Evolutionary conservation across 192 early-diverging fungal species (phyloP), one percentile per base, ranked within the genome.

Genomic region (Phlyctochytrium arcticum): DNA sequence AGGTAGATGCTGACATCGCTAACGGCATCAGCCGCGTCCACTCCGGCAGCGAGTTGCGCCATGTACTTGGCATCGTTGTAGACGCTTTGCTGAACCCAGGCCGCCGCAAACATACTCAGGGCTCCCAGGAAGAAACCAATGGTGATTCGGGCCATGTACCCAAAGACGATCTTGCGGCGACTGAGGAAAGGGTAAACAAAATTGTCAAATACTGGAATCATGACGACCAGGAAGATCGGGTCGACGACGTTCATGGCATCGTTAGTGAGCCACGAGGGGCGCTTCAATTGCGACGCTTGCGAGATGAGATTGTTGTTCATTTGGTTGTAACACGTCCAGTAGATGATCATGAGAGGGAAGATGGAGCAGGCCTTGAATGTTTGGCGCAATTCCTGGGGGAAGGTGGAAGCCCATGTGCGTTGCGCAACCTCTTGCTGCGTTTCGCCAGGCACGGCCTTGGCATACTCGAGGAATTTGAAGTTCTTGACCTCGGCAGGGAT

Each of bases 141-240:
- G 31, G 80, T 65, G 44, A 91, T 89, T 46, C 88, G 83, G 36
- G 71, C 48, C 33, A 91, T 72, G 15, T 88, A 87, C 30, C 82
- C 69, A 42, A 89, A 61, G 17, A 71, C 60, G 33, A 80, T 56
- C 23, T 84, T 82, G 30, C 69, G 55, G 47, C 76, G 72, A 55
- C 75, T 75, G 54, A 89, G 56, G 29, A 47, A 42, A 3, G 89
- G 89, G 75, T 87, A 88, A 39, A 87, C 54, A 46, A 78, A 19
- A 31, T 58, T 62, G 73, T 90, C 86, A 50, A 90, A 84, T 44
- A 90, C 66, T 19, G 89, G 89, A 56, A 89, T 89, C 10, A 83
- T 26, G 19, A 88, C 78, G 49, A 90, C 79, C 54, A 91, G 54
- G 62, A 78, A 72, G 48, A 90, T 37, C n/a, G 87, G 83, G 58